phyloP scores from a whole-genome alignment of 2,329 filamentous ascomycete species.

The Aschersonia sp. region DNA sequence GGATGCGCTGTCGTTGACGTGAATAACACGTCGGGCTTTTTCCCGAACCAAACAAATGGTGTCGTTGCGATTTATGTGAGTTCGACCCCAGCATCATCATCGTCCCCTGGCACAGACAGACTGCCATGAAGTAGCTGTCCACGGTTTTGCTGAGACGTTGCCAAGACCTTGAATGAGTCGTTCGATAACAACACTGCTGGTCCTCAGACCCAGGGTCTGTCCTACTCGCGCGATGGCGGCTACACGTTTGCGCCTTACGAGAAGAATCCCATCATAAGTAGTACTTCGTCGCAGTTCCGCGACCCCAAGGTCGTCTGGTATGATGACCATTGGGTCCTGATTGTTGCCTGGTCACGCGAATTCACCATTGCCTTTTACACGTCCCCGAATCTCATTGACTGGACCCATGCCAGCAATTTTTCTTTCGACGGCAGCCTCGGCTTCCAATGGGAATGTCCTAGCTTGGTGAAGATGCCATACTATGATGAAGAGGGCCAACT shows the following conservation, averaged over 20 bases:
- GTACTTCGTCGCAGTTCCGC: slow-evolving; percentile 41
- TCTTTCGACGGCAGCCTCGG: slow-evolving; percentile 35
- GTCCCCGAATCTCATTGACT: slow-evolving; percentile 41
- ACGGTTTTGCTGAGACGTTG: slow-evolving; percentile 4
- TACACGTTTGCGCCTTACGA: slow-evolving; percentile 46
- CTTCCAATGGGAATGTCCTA: slow-evolving; percentile 49
- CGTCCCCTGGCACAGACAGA: too few relatives aligned
- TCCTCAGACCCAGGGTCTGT: slow-evolving; percentile 40
- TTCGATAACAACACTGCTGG: slow-evolving; percentile 1
- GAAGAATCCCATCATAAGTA: slow-evolving; percentile 44
- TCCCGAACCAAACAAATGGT: slow-evolving; percentile 41
- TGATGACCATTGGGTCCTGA: slow-evolving; percentile 41
- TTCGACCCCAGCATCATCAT: slow-evolving; percentile 1
- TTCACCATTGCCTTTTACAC: slow-evolving; percentile 47
- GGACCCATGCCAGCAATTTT: slow-evolving; percentile 40
- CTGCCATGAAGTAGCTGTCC: too few relatives aligned
- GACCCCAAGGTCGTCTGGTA: slow-evolving; percentile 53
- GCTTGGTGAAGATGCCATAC: slow-evolving; percentile 39
- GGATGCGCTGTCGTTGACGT: slow-evolving; percentile 44
- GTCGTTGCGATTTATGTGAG: slow-evolving; percentile 36
- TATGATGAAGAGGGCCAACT: slow-evolving; percentile 18
- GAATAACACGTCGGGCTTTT: slow-evolving; percentile 54
- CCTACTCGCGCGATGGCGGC: slow-evolving; percentile 47
- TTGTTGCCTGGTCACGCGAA: slow-evolving; percentile 33
- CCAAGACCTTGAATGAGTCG: neutral